A percentile compares a stretch with the other conserved stretches of the same genome.
These are phyloP conservation scores for Rugonectria rugulosa DNA, from an alignment of 2,329 filamentous ascomycete genomes.

Conservation along the genomic window DNA sequence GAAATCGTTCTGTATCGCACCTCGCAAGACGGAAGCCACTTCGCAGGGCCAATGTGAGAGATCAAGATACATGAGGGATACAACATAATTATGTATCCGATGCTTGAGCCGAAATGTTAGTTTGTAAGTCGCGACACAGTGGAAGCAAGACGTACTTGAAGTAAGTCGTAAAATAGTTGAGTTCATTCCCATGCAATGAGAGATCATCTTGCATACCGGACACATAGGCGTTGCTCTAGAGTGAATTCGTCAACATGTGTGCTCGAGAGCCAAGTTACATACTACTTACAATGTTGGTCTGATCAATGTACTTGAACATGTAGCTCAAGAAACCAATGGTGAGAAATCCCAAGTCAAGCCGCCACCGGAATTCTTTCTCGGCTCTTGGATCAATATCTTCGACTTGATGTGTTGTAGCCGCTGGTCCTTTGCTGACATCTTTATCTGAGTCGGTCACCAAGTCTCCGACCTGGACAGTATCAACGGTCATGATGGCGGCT, in stretches of 20 bases:
- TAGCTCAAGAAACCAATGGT: conserved; percentile 16
- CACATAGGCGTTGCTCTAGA: conserved; percentile 17
- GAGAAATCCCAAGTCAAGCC: conserved; percentile 8
- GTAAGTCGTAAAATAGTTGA: conserved; percentile 20
- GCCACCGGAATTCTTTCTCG: conserved; percentile 3
- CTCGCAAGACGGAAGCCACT: conserved; percentile 16
- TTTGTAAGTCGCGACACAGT: no score
- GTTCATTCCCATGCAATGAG: conserved; percentile 12
- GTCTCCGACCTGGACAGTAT: no score
- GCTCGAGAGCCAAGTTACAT: neutral
- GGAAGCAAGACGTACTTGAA: neutral
- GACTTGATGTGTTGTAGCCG: no score
- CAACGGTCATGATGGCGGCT: no score
- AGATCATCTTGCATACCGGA: conserved; percentile 22
- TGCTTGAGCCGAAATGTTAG: neutral
- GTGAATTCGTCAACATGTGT: no score
- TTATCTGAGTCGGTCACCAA: no score
- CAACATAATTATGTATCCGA: conserved; percentile 23
- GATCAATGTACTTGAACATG: conserved; percentile 25
- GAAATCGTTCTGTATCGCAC: conserved; percentile 2
- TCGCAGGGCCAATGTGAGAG: conserved; percentile 17
- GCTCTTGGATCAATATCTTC: no score
- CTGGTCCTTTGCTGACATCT: no score
- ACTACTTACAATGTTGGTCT: conserved; percentile 15
- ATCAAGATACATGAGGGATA: conserved; percentile 20